Evolutionary conservation across 2,329 filamentous ascomycete species (phyloP).

Genomic region (Penicillium sp.): DNA sequence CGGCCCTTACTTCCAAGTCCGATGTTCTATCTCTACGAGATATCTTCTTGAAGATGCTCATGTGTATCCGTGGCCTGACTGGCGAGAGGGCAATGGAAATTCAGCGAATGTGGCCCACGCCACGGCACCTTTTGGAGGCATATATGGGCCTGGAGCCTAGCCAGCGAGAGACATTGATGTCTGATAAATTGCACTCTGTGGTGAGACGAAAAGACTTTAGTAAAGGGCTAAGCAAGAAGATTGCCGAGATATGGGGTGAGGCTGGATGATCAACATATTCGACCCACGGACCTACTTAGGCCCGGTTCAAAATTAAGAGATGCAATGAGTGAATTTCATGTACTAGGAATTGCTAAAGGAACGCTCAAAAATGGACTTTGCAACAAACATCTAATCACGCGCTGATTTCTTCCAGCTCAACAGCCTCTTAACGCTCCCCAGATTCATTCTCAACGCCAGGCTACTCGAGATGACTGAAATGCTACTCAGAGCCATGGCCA

Average conservation of each 20-base stretch:
- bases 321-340: not conserved
- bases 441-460: conserved; percentile 64
- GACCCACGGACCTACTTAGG: not conserved
- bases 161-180: conserved; percentile 63
- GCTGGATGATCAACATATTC: conserved; percentile 10
- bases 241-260: conserved; percentile 71
- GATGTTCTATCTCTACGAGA: conserved; percentile 73
- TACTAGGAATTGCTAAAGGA: not conserved
- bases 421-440: conserved; percentile 23
- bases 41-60: conserved; percentile 80
- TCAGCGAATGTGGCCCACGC: conserved; percentile 75
- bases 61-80: conserved; percentile 74
- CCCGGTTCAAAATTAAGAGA: not conserved
- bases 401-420: conserved; percentile 13
- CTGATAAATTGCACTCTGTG: conserved; percentile 56
- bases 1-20: conserved; percentile 72
- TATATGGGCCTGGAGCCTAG: conserved; percentile 59
- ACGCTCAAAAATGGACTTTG: not conserved
- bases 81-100: conserved; percentile 80
- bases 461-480: conserved; percentile 86
- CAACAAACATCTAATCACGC: not conserved
- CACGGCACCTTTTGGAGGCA: conserved; percentile 69
- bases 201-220: conserved; percentile 69
- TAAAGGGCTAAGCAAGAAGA: conserved; percentile 65
- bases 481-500: conserved; percentile 92